Percentiles rank a stretch among this genome's conserved stretches.
Conservation (phyloP, 306 rosid species). For the cucumber (Cucumis sativus) region DNA sequence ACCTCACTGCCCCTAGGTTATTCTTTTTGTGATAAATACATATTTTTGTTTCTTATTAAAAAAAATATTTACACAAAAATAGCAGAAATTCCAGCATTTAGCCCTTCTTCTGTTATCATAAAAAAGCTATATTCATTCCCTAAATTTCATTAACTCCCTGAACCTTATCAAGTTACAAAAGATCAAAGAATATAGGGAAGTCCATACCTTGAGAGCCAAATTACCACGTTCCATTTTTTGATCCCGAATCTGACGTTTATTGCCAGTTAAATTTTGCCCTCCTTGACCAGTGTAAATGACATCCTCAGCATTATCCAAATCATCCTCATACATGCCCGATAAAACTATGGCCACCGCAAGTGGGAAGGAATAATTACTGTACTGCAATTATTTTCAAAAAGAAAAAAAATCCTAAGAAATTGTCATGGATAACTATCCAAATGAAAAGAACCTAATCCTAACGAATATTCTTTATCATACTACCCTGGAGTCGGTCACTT, state of each 20-base stretch:
- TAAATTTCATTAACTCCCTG: not conserved
- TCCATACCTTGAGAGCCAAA: conserved; percentile 79
- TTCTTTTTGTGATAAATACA: too few species aligned
- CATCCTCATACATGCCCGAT: conserved; percentile 97
- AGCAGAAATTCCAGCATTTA: not conserved
- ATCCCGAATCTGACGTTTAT: conserved; percentile 71
- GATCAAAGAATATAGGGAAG: not conserved
- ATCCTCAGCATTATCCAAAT: conserved; percentile 86
- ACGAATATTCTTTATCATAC: not conserved
- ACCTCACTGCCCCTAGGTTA: too few species aligned
- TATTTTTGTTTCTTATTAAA: too few species aligned
- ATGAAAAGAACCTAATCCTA: not conserved
- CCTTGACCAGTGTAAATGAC: conserved; percentile 96
- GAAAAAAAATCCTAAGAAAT: not conserved
- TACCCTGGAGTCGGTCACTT: not conserved
- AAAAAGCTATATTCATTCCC: not conserved
- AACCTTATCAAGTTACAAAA: not conserved
- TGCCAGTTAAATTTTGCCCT: conserved; percentile 75
- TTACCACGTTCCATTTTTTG: conserved; percentile 75
- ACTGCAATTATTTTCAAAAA: conserved; percentile 19
- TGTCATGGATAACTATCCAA: not conserved
- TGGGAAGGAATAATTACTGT: conserved; percentile 39
- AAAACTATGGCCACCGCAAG: conserved; percentile 81
- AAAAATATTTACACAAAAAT: not conserved
- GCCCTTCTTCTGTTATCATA: not conserved